Conservation (phyloP, 345 rosid genomes). For the Lepidium didymum region DNA sequence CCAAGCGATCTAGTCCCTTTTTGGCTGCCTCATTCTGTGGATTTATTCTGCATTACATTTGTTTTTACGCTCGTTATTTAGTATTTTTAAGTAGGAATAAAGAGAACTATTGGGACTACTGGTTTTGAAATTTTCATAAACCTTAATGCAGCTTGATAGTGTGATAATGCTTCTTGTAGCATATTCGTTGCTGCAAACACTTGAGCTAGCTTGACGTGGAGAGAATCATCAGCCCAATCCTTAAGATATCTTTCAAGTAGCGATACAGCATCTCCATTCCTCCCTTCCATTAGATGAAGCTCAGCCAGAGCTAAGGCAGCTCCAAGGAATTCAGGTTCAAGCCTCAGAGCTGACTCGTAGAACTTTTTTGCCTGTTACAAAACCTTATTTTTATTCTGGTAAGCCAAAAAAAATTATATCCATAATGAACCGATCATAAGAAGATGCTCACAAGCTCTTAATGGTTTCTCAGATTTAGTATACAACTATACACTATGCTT, state of each 20-base stretch:
- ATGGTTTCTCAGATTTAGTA: background rate
- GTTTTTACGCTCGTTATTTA: background rate
- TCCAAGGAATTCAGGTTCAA: constrained; percentile 93
- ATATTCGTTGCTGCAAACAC: constrained; percentile 80
- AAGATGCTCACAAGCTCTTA: background rate
- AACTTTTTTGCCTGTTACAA: constrained; percentile 80
- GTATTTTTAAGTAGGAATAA: background rate
- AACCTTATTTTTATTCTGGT: background rate
- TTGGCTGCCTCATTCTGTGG: constrained; percentile 85
- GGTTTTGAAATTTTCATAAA: constrained; percentile 5
- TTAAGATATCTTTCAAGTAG: constrained; percentile 91
- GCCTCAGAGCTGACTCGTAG: constrained; percentile 89
- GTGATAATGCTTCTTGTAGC: constrained; percentile 82
- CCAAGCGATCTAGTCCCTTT: constrained; percentile 93
- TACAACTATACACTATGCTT: background rate
- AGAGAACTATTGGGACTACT: background rate
- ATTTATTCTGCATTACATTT: constrained; percentile 58
- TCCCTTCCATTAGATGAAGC: constrained; percentile 84
- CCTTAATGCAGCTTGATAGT: constrained; percentile 94
- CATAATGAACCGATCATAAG: background rate
- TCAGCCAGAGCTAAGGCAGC: constrained; percentile 97
- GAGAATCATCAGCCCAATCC: constrained; percentile 98
- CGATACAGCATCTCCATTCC: constrained; percentile 86
- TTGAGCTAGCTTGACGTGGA: constrained; percentile 96
- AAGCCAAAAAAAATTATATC: background rate